Evolutionary conservation across 2,329 filamentous ascomycete genomes (phyloP).

Genomic region (Clathrospora elynae): DNA sequence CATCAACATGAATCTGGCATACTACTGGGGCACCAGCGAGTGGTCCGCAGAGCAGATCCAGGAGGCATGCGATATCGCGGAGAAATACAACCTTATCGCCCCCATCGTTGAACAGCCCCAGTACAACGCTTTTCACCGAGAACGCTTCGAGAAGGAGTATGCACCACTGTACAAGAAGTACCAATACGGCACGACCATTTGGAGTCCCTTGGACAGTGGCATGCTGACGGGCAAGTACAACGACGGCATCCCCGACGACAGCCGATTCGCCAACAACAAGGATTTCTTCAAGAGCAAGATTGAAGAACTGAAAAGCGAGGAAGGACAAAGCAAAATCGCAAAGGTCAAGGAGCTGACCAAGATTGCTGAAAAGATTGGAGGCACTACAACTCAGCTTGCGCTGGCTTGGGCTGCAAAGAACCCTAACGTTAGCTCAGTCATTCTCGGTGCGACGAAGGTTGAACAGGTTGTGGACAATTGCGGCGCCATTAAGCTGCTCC

Average conservation of each 20-base stretch:
- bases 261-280: conserved; percentile 64
- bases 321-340: conserved; percentile 60
- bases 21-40: conserved; percentile 61
- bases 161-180: conserved; percentile 62
- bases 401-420: conserved; percentile 66
- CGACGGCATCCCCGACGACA: conserved; percentile 65
- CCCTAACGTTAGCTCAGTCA: conserved; percentile 62
- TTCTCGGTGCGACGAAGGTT: conserved; percentile 59
- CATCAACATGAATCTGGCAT: conserved; percentile 62
- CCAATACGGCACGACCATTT: conserved; percentile 63
- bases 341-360: conserved; percentile 62
- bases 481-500: conserved; percentile 52
- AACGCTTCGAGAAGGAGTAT: conserved; percentile 67
- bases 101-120: conserved; percentile 61
- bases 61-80: conserved; percentile 63
- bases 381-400: conserved; percentile 58
- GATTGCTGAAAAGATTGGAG: conserved; percentile 57
- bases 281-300: conserved; percentile 63
- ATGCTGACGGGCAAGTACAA: conserved; percentile 69
- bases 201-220: conserved; percentile 61
- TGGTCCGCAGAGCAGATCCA: conserved; percentile 65
- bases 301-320: conserved; percentile 55
- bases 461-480: conserved; percentile 57
- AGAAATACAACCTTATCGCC: conserved; percentile 67
- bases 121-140: conserved; percentile 66